Percentiles rank a stretch among this genome's conserved stretches.
These are phyloP conservation scores for Spirogloea muscicola DNA, from an alignment of 139 green algal species.

Conservation along the genomic window DNA sequence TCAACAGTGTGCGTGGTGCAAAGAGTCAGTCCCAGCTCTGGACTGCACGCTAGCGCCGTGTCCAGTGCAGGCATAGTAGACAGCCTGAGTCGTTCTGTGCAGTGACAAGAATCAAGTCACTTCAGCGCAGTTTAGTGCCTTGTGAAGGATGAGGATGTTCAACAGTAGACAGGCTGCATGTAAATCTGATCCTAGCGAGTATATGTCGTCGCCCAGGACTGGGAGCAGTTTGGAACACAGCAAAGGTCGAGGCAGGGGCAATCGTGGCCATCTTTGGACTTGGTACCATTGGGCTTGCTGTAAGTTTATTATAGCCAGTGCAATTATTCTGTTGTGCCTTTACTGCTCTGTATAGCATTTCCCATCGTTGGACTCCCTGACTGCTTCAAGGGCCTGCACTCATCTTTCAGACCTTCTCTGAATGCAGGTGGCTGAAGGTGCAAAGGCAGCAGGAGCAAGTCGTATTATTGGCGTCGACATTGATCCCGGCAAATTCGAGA, in stretches of 20 bases:
- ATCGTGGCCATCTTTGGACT: slow-evolving; percentile 75
- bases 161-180: not conserved
- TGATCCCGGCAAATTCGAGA: slow-evolving; percentile 81
- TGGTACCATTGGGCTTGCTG: slow-evolving; percentile 47
- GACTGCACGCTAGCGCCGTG: not conserved
- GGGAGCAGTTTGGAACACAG: slow-evolving; percentile 95
- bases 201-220: slow-evolving; percentile 63
- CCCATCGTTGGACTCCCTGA: not conserved
- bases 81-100: too few species aligned
- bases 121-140: too few species aligned
- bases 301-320: too few species aligned
- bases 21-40: not conserved
- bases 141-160: not conserved
- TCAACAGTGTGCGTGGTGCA: not conserved
- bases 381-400: too few species aligned
- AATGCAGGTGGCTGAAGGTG: slow-evolving; percentile 79
- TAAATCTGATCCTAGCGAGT: not conserved
- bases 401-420: too few species aligned
- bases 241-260: slow-evolving; percentile 76
- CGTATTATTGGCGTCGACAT: slow-evolving; percentile 92
- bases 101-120: too few species aligned
- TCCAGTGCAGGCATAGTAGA: too few species aligned
- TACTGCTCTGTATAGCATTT: not conserved
- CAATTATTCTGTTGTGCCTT: not conserved
- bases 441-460: slow-evolving; percentile 63